These are phyloP conservation scores for Starmerella bombicola DNA, from an alignment of 805 yeast genomes.

Conservation along the genomic window DNA sequence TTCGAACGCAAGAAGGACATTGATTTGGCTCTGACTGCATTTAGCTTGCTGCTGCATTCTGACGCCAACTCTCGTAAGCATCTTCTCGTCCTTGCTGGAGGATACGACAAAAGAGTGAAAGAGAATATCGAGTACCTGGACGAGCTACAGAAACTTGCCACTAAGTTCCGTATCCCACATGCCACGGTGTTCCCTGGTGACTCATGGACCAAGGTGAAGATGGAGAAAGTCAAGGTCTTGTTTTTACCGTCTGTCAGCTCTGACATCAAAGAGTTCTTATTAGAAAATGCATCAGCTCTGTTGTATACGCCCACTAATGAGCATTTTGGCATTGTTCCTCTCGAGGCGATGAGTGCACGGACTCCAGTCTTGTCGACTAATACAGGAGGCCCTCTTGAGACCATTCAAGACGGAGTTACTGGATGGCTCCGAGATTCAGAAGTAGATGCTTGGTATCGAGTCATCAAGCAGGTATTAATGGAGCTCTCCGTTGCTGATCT, in stretches of 20 bases:
- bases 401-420: slow-evolving; percentile 37
- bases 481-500: slow-evolving; percentile 19
- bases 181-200: slow-evolving; percentile 32
- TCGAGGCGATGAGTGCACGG: slow-evolving; percentile 80
- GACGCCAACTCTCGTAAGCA: slow-evolving; percentile 27
- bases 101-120: slow-evolving; percentile 61
- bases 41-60: slow-evolving; percentile 34
- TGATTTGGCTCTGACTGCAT: slow-evolving; percentile 62
- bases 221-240: slow-evolving; percentile 36
- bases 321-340: slow-evolving; percentile 96
- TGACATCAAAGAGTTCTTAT: slow-evolving; percentile 47
- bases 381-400: slow-evolving; percentile 88
- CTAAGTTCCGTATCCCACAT: slow-evolving; percentile 34
- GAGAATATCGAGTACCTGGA: slow-evolving; percentile 66
- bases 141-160: slow-evolving; percentile 44
- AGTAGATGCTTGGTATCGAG: slow-evolving; percentile 29
- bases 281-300: slow-evolving; percentile 46
- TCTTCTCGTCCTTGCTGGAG: slow-evolving; percentile 71
- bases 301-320: slow-evolving; percentile 84
- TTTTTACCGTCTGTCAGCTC: slow-evolving; percentile 75
- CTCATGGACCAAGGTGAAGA: slow-evolving; percentile 13
- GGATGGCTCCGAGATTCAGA: slow-evolving; percentile 32
- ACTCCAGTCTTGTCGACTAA: slow-evolving; percentile 77
- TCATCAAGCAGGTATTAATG: slow-evolving; percentile 24
- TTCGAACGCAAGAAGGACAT: slow-evolving; percentile 80